Base-by-base conservation (phyloP, 306 rosid genomes). In the Cicer pinnatifidum region DNA sequence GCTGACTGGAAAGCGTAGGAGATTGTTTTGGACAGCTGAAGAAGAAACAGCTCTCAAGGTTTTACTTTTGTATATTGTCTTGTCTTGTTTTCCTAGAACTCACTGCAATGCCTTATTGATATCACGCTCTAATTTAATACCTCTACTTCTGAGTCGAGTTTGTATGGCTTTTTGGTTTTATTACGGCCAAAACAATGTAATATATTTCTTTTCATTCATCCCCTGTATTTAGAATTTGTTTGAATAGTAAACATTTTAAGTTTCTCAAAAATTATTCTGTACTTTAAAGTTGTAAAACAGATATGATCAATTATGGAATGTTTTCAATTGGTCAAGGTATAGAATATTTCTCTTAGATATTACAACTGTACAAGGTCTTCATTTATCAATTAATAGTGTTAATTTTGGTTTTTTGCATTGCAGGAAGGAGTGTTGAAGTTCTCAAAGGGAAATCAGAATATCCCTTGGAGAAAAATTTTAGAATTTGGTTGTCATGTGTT, bases 391-490 rank as follows among this genome's bases (percentile, higher is more conserved):
- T 67, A 54, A 62, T 4, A 43, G 52, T 67, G 44, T 45, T 67
- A 39, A 12, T 35, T 52, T 53, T 78, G 76, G 65, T 65, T 71
- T 47, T 65, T 65, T 20, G 28, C 54, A 19, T 62, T 83, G 50
- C 86, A 92, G 98, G 88, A 88, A 76, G 96, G 96, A 75, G 89
- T 84, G 56, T 53, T 9, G n/a, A 82, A 12, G 73, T 78, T 78
- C 52, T 44, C 88, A 16, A 40, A 1, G 4, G 80, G 59, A 75
- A 75, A 81, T 75, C 67, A 50, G 37, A 71, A 75, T 51, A 78
- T 71, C 19, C 84, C 88, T 70, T 82, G 88, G 88, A 78, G 48
- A 56, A 75, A 71, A 84, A 82, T 84, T 52, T 75, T 84, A 53
- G 85, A 81, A 66, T 75, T 41, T 60, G 88, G 85, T 52, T 8